Conservation (phyloP, 192 early-diverging fungal species). For the Linnemannia elongata region DNA sequence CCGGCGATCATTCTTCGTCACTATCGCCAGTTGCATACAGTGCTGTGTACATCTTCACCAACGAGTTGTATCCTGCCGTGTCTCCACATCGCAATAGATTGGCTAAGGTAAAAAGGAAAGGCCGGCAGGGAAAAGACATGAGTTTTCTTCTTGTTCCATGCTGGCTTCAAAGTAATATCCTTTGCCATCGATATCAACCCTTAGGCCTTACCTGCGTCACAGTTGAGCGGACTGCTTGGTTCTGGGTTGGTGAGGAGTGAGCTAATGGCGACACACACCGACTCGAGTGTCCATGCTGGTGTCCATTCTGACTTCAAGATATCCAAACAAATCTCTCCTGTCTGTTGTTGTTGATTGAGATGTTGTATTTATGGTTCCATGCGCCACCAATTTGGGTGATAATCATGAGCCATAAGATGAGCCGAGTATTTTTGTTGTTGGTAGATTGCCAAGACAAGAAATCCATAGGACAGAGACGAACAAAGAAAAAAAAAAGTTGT, state of each 20-base stretch:
- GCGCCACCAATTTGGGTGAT: not conserved
- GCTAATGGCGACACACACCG: slow-evolving; percentile 86
- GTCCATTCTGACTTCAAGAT: slow-evolving; percentile 95
- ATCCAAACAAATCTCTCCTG: slow-evolving; percentile 98
- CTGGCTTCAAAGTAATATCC: not conserved
- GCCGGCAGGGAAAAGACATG: not conserved
- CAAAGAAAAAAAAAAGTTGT: not conserved
- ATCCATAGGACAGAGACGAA: not conserved
- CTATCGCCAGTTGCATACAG: slow-evolving; percentile 70
- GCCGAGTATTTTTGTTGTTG: not conserved
- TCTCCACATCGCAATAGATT: slow-evolving; percentile 93
- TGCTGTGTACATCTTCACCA: slow-evolving; percentile 88
- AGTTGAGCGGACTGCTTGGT: slow-evolving; percentile 92
- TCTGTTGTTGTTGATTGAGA: slow-evolving; percentile 58
- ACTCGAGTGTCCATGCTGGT: slow-evolving; percentile 94
- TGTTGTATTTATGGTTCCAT: not conserved
- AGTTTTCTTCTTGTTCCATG: not conserved
- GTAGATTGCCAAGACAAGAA: not conserved
- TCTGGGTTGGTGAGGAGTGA: slow-evolving; percentile 89
- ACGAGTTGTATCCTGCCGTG: slow-evolving; percentile 84
- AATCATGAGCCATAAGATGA: not conserved
- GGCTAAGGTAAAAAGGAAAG: slow-evolving; percentile 59
- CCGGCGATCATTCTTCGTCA: not conserved
- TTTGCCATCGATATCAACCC: not conserved
- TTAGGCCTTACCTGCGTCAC: slow-evolving; percentile 75